Base-by-base conservation (phyloP, 768 basidiomycete genomes). In the Tricholoma flavovirens region DNA sequence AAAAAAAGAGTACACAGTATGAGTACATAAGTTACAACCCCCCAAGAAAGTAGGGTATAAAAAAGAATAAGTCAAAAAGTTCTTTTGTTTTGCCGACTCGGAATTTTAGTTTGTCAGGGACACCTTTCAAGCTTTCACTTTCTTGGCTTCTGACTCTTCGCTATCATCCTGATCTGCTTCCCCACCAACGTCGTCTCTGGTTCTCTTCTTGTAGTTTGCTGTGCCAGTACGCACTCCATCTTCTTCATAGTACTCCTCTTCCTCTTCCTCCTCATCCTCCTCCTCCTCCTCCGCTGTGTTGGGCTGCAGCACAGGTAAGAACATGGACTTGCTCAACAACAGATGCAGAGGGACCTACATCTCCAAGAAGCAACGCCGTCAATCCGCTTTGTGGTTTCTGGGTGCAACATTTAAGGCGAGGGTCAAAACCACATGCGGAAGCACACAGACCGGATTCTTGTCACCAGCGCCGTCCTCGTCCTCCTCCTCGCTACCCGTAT, bases 131-230 rank as follows among this genome's bases (percentile, higher is more conserved):
- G 75, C 71, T 58, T 74, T 77, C 56, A 69, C 67, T 62, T 76
- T 76, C 70, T 78, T 76, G 35, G 65, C 59, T 51, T 69, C 73
- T 40, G 71, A 67, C 56, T 70, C 70, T 49, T 60, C 63, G 32
- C 29, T 56, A 29, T 10, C 19, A 8, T 70, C 68, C 7, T 66
- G 69, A 24, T 63, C 67, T 26, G 59, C 66, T 38, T 66, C 70
- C 12, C 64, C 63, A 19, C 42, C 63, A 17, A 70, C 63, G 29
- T 76, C 70, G 15, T 72, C 68, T 53, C 70, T 67, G 8, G 60
- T 61, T 55, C 75, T 71, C 62, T 77, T 77, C 65, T 74, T 73
- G 36, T 58, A 48, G 33, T 51, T 69, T 22, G 62, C 30, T 22
- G 62, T 58, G 36, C 60, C 50, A 22, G 60, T n/a, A n/a, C n/a